These are phyloP conservation scores for Neocatenulostroma microsporum DNA, from an alignment of 2,329 filamentous ascomycete species.

Conservation along the genomic window DNA sequence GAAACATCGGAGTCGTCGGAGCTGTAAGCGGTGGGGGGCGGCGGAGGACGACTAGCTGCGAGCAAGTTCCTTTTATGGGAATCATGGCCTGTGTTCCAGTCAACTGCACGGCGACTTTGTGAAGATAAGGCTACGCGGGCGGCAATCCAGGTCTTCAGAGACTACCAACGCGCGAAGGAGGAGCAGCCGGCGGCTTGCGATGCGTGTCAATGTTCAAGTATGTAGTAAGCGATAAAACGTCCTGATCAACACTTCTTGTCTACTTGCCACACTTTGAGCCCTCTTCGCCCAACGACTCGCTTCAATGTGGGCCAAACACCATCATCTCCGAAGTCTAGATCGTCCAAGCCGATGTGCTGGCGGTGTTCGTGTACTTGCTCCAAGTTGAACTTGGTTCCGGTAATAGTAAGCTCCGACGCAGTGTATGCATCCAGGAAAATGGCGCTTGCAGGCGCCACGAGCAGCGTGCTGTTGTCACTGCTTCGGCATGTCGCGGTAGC, in stretches of 20 bases:
- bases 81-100: no score
- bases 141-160: no score
- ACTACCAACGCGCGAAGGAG: no score
- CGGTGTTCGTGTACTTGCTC: slow-evolving; percentile 62
- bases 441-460: slow-evolving; percentile 67
- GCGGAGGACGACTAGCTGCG: no score
- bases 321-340: slow-evolving; percentile 70
- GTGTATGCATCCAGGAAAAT: slow-evolving; percentile 56
- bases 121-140: no score
- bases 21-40: no score
- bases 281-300: slow-evolving; percentile 48
- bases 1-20: no score
- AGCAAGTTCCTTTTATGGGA: no score
- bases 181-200: no score
- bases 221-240: no score
- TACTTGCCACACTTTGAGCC: slow-evolving; percentile 34
- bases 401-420: slow-evolving; percentile 9
- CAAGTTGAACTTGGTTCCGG: slow-evolving; percentile 38
- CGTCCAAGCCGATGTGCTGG: slow-evolving; percentile 67
- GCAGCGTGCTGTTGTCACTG: slow-evolving; percentile 37
- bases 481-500: slow-evolving; percentile 55
- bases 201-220: no score
- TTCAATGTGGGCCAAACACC: slow-evolving; percentile 64
- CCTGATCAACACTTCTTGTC: not conserved
- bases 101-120: no score